Conservation (phyloP, 129 eudicot species). For the Scalesia atractyloides region DNA sequence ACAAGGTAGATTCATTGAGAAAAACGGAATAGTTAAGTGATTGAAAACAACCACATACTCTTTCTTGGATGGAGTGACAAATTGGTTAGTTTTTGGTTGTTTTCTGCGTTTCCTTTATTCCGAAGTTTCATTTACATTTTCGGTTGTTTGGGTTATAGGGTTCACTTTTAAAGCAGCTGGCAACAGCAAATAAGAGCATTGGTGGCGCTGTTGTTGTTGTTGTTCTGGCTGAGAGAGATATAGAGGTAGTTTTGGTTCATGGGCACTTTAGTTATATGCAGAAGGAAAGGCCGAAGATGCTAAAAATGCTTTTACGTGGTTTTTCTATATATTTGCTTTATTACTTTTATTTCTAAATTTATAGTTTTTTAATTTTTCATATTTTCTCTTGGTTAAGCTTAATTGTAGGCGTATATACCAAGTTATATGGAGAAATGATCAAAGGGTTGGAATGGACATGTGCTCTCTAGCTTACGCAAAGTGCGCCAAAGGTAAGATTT, state of each 20-base stretch:
- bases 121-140: background rate
- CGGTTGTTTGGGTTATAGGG: constrained; percentile 58
- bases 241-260: constrained; percentile 93
- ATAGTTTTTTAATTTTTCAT: too few species aligned
- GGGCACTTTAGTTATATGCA: constrained; percentile 95
- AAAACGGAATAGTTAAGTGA: constrained; percentile 96
- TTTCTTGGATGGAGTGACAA: constrained; percentile 99
- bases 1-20: constrained; percentile 89
- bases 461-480: too few species aligned
- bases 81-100: constrained; percentile 47
- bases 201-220: constrained; percentile 98
- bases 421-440: too few species aligned
- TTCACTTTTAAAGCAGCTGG: constrained; percentile 91
- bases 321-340: too few species aligned
- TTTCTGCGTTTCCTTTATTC: constrained; percentile 8
- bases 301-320: too few species aligned
- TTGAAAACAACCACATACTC: constrained; percentile 86
- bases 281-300: constrained; percentile 39
- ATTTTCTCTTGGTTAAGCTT: too few species aligned
- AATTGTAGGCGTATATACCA: too few species aligned
- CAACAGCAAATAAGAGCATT: constrained; percentile 94
- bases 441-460: too few species aligned
- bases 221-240: constrained; percentile 94
- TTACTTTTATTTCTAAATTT: too few species aligned
- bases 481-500: too few species aligned